Evolutionary conservation across 345 rosid genomes (phyloP).

Genomic region (Boechera retrofracta): DNA sequence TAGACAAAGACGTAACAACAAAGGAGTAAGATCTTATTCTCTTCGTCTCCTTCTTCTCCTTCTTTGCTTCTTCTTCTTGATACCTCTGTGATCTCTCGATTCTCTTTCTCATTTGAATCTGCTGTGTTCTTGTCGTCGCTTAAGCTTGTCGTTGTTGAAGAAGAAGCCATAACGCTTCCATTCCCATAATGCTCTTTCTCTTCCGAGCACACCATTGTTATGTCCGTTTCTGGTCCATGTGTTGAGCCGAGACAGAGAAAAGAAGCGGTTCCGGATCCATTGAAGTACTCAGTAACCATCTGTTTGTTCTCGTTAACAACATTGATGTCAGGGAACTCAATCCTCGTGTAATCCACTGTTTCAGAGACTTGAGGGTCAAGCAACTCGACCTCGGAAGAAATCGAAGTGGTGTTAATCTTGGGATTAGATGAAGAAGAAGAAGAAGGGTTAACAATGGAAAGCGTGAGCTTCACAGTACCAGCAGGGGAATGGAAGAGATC

Average conservation of each 20-base stretch:
- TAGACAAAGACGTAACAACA: no score
- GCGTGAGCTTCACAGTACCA: slow-evolving; percentile 76
- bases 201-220: slow-evolving; percentile 55
- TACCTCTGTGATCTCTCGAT: slow-evolving; percentile 62
- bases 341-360: slow-evolving; percentile 76
- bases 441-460: slow-evolving; percentile 56
- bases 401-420: slow-evolving; percentile 59
- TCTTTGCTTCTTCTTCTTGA: slow-evolving; percentile 43
- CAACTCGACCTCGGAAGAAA: slow-evolving; percentile 82
- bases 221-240: slow-evolving; percentile 49
- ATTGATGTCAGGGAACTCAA: slow-evolving; percentile 83
- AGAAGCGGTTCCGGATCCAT: slow-evolving; percentile 56
- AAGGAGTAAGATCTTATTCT: no score
- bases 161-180: slow-evolving; percentile 65
- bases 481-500: slow-evolving; percentile 97
- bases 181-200: slow-evolving; percentile 51
- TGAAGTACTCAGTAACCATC: slow-evolving; percentile 80
- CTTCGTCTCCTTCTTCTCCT: slow-evolving; percentile 45
- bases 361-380: slow-evolving; percentile 66
- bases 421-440: slow-evolving; percentile 39
- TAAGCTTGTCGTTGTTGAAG: slow-evolving; percentile 77
- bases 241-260: slow-evolving; percentile 79
- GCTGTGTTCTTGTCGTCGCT: slow-evolving; percentile 75
- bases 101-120: slow-evolving; percentile 62
- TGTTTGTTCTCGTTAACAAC: slow-evolving; percentile 71